These are phyloP conservation scores for Macrophomina phaseolina DNA, from an alignment of 2,329 filamentous ascomycete genomes.

Conservation along the genomic window DNA sequence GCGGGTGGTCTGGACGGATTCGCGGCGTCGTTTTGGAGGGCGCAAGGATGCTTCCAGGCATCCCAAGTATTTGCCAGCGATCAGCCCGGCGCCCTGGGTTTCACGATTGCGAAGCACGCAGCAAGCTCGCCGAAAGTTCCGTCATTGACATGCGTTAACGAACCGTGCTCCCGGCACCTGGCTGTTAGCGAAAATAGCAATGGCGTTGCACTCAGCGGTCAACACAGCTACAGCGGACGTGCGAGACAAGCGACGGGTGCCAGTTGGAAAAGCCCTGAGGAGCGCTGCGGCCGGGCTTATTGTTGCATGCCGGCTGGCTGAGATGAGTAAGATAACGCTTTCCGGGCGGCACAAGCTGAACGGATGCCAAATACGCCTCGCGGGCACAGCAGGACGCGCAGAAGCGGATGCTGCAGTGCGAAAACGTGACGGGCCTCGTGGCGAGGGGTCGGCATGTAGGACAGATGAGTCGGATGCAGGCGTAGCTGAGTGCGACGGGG, in stretches of 20 bases:
- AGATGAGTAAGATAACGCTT: not conserved
- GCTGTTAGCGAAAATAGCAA: not conserved
- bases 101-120: not conserved
- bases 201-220: not conserved
- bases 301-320: not conserved
- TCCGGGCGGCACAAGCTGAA: not conserved
- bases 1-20: not conserved
- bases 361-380: constrained; percentile 1
- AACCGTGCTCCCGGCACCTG: not conserved
- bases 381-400: not conserved
- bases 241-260: not conserved
- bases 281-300: not conserved
- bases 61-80: not conserved
- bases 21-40: not conserved
- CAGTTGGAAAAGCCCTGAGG: not conserved
- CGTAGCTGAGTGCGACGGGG: not conserved
- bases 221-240: not conserved
- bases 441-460: not conserved
- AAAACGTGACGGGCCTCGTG: constrained; percentile 22
- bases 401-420: constrained; percentile 6
- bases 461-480: not conserved
- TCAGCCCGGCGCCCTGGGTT: not conserved
- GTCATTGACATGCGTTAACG: constrained; percentile 14
- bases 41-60: not conserved
- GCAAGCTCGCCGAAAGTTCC: not conserved